These are phyloP conservation scores for Clavariopsis aquatica DNA, from an alignment of 495 filamentous ascomycete species.

Conservation along the genomic window DNA sequence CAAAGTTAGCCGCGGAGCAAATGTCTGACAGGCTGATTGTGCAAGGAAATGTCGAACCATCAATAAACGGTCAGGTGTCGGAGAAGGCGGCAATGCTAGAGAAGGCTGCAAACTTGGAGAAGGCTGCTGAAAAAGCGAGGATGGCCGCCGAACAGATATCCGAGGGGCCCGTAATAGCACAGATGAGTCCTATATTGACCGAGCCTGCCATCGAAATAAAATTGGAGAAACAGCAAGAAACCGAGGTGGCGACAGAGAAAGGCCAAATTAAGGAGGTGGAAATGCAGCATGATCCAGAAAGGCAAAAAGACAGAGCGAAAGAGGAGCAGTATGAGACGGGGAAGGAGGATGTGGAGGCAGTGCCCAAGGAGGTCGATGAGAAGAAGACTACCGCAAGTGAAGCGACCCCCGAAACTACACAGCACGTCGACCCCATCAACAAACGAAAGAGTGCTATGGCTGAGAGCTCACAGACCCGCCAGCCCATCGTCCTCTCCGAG, in stretches of 20 bases:
- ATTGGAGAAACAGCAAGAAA: not conserved
- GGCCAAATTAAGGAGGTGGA: not conserved
- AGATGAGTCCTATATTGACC: not conserved
- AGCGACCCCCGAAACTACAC: not conserved
- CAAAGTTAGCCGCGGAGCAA: not conserved
- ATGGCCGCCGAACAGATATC: not conserved
- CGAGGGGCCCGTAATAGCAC: not conserved
- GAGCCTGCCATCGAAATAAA: too few species aligned
- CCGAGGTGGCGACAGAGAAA: not conserved
- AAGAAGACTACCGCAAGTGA: not conserved
- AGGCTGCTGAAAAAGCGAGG: not conserved
- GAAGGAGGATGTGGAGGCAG: constrained; percentile 1
- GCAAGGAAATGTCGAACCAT: not conserved
- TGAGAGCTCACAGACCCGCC: constrained; percentile 9
- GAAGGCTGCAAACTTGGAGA: not conserved
- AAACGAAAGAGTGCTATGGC: constrained; percentile 8
- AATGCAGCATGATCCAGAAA: too few species aligned
- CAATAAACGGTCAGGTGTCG: constrained; percentile 8
- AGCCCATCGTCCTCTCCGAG: constrained; percentile 62
- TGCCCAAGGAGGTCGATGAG: not conserved
- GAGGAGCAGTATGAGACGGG: too few species aligned
- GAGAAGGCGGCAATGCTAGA: not conserved
- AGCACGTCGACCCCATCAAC: not conserved
- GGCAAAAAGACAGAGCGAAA: too few species aligned
- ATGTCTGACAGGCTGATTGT: not conserved